A percentile compares a stretch with the other conserved stretches of the same genome.
phyloP scores from a whole-genome alignment of 2,329 filamentous ascomycete species.

The Trichoderma pleuroti region DNA sequence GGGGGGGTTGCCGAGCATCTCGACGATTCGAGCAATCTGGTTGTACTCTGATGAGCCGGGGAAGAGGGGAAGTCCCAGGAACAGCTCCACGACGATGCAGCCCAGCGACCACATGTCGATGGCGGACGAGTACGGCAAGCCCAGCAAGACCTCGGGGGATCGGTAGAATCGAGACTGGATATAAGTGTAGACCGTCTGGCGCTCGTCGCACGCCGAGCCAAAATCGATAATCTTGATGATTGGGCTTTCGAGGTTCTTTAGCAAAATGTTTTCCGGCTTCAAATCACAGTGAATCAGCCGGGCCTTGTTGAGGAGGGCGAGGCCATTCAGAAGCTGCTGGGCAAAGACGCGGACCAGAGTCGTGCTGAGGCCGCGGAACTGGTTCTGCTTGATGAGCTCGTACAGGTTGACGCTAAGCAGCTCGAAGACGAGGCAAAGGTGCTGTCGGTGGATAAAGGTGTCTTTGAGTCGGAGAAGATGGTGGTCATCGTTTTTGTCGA shows the following conservation, averaged over 20 bases:
- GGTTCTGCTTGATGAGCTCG: conserved; percentile 98
- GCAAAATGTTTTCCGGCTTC: conserved; percentile 94
- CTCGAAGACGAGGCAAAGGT: conserved; percentile 95
- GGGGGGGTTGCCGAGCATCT: conserved; percentile 94
- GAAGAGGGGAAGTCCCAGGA: conserved; percentile 89
- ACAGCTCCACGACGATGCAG: conserved; percentile 96
- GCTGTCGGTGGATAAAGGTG: conserved; percentile 96
- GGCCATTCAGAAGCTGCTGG: conserved; percentile 88
- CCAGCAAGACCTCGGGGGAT: conserved; percentile 92
- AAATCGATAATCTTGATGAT: conserved; percentile 99
- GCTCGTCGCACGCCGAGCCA: conserved; percentile 94
- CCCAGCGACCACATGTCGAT: conserved; percentile 99
- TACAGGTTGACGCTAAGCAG: conserved; percentile 96
- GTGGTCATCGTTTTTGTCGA: conserved; percentile 99
- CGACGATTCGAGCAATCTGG: conserved; percentile 92
- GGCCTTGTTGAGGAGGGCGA: conserved; percentile 91
- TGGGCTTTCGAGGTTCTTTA: conserved; percentile 97
- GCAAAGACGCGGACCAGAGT: conserved; percentile 96
- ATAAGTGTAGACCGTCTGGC: conserved; percentile 98
- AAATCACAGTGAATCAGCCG: conserved; percentile 96
- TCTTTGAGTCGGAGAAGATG: conserved; percentile 92
- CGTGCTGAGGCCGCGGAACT: conserved; percentile 94
- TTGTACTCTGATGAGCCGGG: conserved; percentile 98
- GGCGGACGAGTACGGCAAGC: conserved; percentile 92
- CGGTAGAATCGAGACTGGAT: conserved; percentile 98